Evolutionary conservation across 2,329 filamentous ascomycete species (phyloP).

Genomic region (Mycosphaerelloides madeirae): DNA sequence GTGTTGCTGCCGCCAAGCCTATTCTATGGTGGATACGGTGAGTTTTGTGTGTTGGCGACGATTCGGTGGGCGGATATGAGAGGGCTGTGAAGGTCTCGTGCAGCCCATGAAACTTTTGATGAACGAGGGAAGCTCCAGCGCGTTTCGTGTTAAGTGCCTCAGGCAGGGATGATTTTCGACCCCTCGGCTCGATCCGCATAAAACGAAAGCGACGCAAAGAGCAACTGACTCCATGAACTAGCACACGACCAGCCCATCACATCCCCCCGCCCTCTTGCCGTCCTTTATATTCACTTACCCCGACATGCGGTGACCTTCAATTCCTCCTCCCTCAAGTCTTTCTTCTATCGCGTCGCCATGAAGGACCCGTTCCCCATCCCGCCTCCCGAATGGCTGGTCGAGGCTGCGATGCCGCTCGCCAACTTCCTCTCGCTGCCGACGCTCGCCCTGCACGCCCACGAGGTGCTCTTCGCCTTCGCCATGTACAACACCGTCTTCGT

Average conservation of each 20-base stretch:
- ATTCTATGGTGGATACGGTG: neutral
- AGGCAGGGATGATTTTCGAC: neutral
- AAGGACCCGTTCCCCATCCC: slow-evolving; percentile 64
- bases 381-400: slow-evolving; percentile 53
- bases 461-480: slow-evolving; percentile 61
- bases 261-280: slow-evolving; percentile 2
- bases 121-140: neutral
- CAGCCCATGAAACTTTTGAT: neutral
- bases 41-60: neutral
- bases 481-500: slow-evolving; percentile 66
- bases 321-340: neutral
- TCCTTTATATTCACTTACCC: neutral
- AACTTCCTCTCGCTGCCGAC: slow-evolving; percentile 58
- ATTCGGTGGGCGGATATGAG: neutral
- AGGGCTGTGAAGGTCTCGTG: neutral
- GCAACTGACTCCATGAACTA: no score
- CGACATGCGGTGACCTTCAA: slow-evolving; percentile 12
- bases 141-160: neutral
- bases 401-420: slow-evolving; percentile 59
- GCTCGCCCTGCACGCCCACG: slow-evolving; percentile 72
- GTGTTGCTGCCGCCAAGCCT: neutral
- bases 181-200: no score
- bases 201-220: neutral
- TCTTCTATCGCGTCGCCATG: slow-evolving; percentile 51
- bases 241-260: neutral